A percentile compares a stretch with the other conserved stretches of the same genome.
Evolutionary conservation across 2,329 filamentous ascomycete species (phyloP).

Genomic region (Elsinoe fawcettii): DNA sequence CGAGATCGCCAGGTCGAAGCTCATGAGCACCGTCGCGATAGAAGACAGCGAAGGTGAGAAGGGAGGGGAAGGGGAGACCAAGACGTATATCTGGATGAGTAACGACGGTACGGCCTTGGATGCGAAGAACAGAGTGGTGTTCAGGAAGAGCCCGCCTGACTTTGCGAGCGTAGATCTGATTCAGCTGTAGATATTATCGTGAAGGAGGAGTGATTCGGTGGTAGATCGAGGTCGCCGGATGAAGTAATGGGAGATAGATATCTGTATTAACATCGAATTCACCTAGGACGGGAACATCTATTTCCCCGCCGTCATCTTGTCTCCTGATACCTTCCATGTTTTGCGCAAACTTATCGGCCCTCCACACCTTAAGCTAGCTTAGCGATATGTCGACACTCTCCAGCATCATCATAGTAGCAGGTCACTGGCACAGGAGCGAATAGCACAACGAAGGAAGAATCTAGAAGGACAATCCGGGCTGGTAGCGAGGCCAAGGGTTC

Average conservation of each 20-base stretch:
- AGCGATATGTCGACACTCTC: no score
- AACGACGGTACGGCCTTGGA: slow-evolving; percentile 88
- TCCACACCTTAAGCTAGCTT: no score
- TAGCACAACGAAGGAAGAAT: no score
- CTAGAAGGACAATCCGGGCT: no score
- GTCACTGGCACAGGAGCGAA: no score
- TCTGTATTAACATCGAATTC: not conserved
- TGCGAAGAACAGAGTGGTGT: slow-evolving; percentile 73
- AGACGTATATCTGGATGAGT: slow-evolving; percentile 69
- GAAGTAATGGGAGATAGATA: not conserved
- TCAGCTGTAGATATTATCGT: slow-evolving; percentile 47
- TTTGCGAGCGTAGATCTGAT: slow-evolving; percentile 81
- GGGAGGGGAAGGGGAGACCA: slow-evolving; percentile 20
- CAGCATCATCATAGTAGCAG: no score
- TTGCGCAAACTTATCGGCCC: no score
- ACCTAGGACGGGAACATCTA: no score
- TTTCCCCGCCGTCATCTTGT: no score
- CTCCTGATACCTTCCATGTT: no score
- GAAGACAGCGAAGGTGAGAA: slow-evolving; percentile 19
- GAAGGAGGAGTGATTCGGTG: not conserved
- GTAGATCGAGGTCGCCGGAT: not conserved
- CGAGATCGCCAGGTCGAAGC: slow-evolving; percentile 70
- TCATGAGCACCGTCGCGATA: slow-evolving; percentile 57
- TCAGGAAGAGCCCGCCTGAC: slow-evolving; percentile 62
- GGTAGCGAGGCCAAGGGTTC: no score